Base-by-base conservation (phyloP, 495 filamentous ascomycete species). In the Podospora bellae-mahoneyi region DNA sequence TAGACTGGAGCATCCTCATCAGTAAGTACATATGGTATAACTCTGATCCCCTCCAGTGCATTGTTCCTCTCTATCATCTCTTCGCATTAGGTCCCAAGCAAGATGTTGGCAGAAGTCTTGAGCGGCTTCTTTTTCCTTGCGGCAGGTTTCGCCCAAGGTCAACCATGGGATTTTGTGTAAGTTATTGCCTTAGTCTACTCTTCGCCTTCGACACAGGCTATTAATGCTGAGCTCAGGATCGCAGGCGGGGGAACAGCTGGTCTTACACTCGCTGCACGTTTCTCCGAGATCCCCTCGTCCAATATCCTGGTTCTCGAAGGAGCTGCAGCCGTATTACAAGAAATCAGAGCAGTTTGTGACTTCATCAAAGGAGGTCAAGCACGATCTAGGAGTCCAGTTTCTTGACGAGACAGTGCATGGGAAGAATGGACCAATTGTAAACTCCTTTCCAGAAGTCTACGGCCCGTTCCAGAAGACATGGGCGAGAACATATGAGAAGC, bases 181-280 rank as follows among this genome's bases (percentile, higher is more conserved):
- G 10, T 3, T 13, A 48, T 48, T 3, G 15, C 0, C 13, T 13
- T 16, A 48, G 13, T 23, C 9, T 48, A 48, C 39, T 7, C 30
- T 32, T 32, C 39, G 7, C 6, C 3, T 48, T 3, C 39, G 13
- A 48, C 39, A 16, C 39, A 13, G 2, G 5, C 4, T 32, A 48
- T 10, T 48, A 10, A 48, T 16, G 15, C 39, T 13, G 13, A 9
- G 75, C 57, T 64, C n/a, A 56, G 75, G 13, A 74, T 77, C 26
- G 68, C 73, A 0, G 75, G 75, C n/a, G 76, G 82, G 55, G 84
- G 83, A 4, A 80, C 81, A 48, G 78, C 80, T 9, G 84, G 83
- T 58, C 79, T 81, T 30, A 83, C 84, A 4, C 68, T 86, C 5
- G 84, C 84, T 39, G 74, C 75, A 39, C 78, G 82, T 18, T 78